phyloP scores from a whole-genome alignment of 352 stramenopile species.

The Globisporangium canariense region DNA sequence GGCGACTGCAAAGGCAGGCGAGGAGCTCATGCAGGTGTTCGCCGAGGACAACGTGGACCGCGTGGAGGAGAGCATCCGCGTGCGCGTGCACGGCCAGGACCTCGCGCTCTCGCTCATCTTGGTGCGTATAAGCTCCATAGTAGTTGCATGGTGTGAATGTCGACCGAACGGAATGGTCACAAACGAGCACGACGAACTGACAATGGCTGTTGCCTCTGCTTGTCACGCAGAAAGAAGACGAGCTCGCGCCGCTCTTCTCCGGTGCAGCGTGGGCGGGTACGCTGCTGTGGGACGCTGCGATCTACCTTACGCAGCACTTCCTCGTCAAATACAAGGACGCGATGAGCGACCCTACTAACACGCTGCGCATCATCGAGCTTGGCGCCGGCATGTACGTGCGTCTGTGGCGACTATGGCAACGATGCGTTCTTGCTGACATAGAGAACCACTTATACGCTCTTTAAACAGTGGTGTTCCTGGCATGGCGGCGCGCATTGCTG shows the following conservation, averaged over 20 bases:
- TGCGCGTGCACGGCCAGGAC: conserved; percentile 50
- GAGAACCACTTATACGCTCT: neutral
- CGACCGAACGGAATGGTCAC: too few relatives aligned
- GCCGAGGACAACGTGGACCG: conserved; percentile 49
- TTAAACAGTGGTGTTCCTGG: conserved; percentile 78
- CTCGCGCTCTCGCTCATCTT: conserved; percentile 62
- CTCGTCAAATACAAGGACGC: conserved; percentile 39
- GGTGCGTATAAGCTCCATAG: conserved; percentile 23
- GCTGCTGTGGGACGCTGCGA: conserved; percentile 84
- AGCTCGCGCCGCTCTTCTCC: conserved; percentile 92
- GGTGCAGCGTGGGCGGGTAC: conserved; percentile 92
- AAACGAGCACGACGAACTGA: too few relatives aligned
- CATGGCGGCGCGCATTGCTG: conserved; percentile 86
- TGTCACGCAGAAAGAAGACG: conserved; percentile 60
- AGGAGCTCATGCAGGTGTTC: conserved; percentile 39
- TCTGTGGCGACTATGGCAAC: neutral
- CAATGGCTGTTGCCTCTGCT: conserved; percentile 2
- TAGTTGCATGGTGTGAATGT: too few relatives aligned
- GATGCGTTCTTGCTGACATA: neutral
- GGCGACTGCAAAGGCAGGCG: neutral
- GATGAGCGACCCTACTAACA: conserved; percentile 27
- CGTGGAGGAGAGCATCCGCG: conserved; percentile 53
- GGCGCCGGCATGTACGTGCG: conserved; percentile 68
- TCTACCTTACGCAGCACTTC: conserved; percentile 59
- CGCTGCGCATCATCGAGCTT: conserved; percentile 76